Evolutionary conservation across 805 yeast genomes (phyloP).

Genomic region (Teunomyces barrocoloradensis): DNA sequence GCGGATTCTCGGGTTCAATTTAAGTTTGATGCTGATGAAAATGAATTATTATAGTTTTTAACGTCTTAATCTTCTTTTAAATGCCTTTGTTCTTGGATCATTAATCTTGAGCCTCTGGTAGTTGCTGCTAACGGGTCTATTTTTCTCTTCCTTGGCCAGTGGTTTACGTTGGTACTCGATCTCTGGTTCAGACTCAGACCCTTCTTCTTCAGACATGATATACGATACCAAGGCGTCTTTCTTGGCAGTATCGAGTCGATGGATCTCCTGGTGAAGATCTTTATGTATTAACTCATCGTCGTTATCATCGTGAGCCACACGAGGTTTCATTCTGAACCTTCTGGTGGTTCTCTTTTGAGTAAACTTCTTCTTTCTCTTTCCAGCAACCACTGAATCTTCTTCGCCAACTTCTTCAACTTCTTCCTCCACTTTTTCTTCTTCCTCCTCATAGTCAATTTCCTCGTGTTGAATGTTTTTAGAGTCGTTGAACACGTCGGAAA

Average conservation of each 20-base stretch:
- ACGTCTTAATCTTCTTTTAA: conserved; percentile 34
- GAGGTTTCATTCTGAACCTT: conserved; percentile 48
- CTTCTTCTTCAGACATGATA: conserved; percentile 16
- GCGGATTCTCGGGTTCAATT: conserved; percentile 27
- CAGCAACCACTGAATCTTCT: neutral
- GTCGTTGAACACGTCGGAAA: conserved; percentile 50
- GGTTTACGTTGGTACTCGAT: conserved; percentile 1
- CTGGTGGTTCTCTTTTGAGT: conserved; percentile 55
- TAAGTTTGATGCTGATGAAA: conserved; percentile 15
- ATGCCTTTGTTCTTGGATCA: conserved; percentile 40
- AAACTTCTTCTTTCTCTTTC: conserved; percentile 26
- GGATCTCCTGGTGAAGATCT: conserved; percentile 43
- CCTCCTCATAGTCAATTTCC: conserved; percentile 8
- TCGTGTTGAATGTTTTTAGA: conserved; percentile 32
- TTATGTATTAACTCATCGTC: conserved; percentile 32
- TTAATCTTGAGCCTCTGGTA: conserved; percentile 54
- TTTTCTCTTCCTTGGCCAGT: conserved; percentile 8
- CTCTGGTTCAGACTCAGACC: conserved; percentile 13
- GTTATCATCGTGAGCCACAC: conserved; percentile 17
- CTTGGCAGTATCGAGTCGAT: conserved; percentile 31
- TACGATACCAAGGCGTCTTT: conserved; percentile 20
- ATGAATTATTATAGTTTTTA: conserved; percentile 18
- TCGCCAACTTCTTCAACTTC: conserved; percentile 9
- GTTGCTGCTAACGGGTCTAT: conserved; percentile 44
- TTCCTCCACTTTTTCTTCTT: conserved; percentile 10